A percentile compares a stretch with the other conserved stretches of the same genome.
phyloP scores from a whole-genome alignment of 768 basidiomycete genomes.

The Trametes coccinea region DNA sequence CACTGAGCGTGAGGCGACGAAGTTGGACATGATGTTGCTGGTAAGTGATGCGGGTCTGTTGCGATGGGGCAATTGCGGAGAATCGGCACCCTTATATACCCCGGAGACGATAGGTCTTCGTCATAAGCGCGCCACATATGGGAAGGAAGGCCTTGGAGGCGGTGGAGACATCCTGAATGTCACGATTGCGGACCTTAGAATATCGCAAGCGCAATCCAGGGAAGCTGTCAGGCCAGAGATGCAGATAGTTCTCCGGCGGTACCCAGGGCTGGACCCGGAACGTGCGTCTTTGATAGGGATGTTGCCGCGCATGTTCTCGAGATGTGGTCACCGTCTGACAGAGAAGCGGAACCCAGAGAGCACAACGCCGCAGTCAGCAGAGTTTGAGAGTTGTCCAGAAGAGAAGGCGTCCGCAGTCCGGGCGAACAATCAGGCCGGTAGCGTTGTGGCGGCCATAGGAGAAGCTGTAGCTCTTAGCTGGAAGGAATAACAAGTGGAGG shows the following conservation, averaged over 20 bases:
- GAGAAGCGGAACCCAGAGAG: background rate
- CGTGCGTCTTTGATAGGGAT: slow-evolving; percentile 8
- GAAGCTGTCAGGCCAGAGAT: slow-evolving; percentile 11
- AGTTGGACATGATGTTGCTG: slow-evolving; percentile 38
- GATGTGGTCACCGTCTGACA: background rate
- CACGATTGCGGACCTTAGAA: background rate
- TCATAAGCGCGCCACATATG: slow-evolving; percentile 3
- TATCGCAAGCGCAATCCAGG: slow-evolving; percentile 1
- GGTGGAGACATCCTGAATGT: slow-evolving; percentile 4
- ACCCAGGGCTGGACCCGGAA: background rate
- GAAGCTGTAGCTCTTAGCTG: background rate
- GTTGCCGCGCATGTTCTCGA: background rate
- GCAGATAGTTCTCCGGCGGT: slow-evolving; percentile 11
- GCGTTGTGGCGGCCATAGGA: slow-evolving; percentile 8
- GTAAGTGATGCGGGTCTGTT: background rate
- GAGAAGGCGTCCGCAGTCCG: background rate
- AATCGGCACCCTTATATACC: slow-evolving; percentile 13
- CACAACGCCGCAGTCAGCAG: background rate
- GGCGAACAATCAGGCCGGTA: background rate
- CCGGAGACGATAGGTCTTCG: background rate
- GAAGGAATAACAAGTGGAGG: background rate
- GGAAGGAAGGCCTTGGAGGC: slow-evolving; percentile 2
- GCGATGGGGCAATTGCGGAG: background rate
- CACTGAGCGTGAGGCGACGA: slow-evolving; percentile 35
- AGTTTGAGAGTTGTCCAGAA: background rate